Percentiles rank a stretch among this genome's conserved stretches.
Evolutionary conservation across 805 yeast genomes (phyloP).

Genomic region (Candida quercuum): DNA sequence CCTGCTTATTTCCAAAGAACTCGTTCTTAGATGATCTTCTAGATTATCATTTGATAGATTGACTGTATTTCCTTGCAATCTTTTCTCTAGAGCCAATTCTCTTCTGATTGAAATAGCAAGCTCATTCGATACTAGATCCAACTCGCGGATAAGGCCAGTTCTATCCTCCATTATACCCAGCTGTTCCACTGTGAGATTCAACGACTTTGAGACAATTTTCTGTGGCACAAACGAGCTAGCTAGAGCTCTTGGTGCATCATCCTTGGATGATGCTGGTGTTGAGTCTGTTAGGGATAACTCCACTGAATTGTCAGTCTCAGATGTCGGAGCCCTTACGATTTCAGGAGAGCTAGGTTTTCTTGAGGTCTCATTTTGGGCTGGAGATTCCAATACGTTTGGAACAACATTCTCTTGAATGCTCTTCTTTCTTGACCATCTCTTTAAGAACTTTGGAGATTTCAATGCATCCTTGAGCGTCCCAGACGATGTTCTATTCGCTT

Average conservation of each 20-base stretch:
- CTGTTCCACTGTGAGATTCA: conserved; percentile 52
- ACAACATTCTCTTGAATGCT: conserved; percentile 13
- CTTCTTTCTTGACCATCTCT: conserved; percentile 16
- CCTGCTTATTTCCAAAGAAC: conserved; percentile 40
- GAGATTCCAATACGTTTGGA: conserved; percentile 8
- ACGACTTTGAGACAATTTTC: conserved; percentile 14
- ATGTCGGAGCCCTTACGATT: not conserved
- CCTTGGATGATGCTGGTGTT: not conserved
- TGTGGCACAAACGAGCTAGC: conserved; percentile 16
- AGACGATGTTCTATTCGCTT: not conserved
- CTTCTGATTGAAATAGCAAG: conserved; percentile 67
- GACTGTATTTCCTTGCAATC: conserved; percentile 18
- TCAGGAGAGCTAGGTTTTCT: too few relatives aligned
- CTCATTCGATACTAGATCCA: conserved; percentile 65
- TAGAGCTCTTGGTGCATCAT: conserved; percentile 3
- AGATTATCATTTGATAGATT: not conserved
- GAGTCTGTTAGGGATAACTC: not conserved
- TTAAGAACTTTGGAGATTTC: conserved; percentile 19
- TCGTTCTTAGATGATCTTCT: conserved; percentile 25
- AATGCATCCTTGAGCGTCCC: conserved; percentile 2
- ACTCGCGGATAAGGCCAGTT: conserved; percentile 51
- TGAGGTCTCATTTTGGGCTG: too few relatives aligned
- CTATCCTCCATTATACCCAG: conserved; percentile 57
- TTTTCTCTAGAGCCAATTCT: conserved; percentile 56
- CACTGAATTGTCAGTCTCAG: too few relatives aligned